Base-by-base conservation (phyloP, 2,329 filamentous ascomycete genomes). In the Claviceps monticola region DNA sequence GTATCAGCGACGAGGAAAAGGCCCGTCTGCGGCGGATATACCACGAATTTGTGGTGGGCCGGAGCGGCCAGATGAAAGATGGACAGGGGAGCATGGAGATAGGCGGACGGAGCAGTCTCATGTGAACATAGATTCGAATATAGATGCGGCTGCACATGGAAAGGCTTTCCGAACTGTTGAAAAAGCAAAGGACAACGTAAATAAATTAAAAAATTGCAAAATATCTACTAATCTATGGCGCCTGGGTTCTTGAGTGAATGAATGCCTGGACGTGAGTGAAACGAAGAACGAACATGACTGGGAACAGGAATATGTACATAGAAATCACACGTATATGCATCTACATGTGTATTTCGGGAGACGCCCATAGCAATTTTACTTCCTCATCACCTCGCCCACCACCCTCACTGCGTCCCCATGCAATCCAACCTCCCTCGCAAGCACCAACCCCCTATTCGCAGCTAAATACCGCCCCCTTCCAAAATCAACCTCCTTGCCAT, bases 11-110 rank as follows among this genome's bases (percentile, higher is more conserved):
- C 3, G 79, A 88, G 54, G 93, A 98, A 70, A 78, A 82, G 60
- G 74, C 71, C 55, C 74, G 91, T 54, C 68, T 98, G 57, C 76
- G 80, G 60, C 79, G 79, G 42, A 96, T 98, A 55, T 98, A 98
- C 64, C 74, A 77, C 16, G 93, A 98, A 69, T 98, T 98, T 72
- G 83, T 96, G 0, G 86, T 88, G 4, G 90, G 89, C 0, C 77
- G 93, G 59, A 95, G 90, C 66, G 93, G 93, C 7, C 90, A 97
- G 72, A 89, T 98, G 88, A 88, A 83, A 54, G 91, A 86, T 67
- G 93, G 93, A 1, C 88, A 97, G 68, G 89, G 86, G 0, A 86
- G 85, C 52, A 94, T 83, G 66, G 93, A 97, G 68, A 82, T 98
- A 69, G 93, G 93, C 7, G 93, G 90, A 14, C 75, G 93, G 64